phyloP scores from a whole-genome alignment of 129 eudicot genomes.

The Helichrysum umbraculigerum region DNA sequence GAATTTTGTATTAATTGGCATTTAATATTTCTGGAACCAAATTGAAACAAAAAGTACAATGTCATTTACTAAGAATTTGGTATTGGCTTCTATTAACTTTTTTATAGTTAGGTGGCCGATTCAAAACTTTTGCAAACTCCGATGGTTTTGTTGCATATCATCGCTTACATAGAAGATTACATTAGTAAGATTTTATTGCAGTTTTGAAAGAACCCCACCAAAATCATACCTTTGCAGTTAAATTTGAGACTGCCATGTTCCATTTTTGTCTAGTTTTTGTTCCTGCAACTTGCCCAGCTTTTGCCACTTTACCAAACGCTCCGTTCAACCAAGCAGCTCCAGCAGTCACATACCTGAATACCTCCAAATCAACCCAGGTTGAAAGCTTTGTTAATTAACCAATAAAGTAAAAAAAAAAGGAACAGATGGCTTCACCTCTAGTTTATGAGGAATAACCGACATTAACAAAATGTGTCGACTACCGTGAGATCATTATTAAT shows the following conservation, averaged over 20 bases:
- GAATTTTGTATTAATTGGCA: neutral
- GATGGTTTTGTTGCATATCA: neutral
- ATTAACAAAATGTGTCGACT: neutral
- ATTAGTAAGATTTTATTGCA: neutral
- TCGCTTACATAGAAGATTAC: neutral
- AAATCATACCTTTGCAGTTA: conserved; percentile 71
- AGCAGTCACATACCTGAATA: conserved; percentile 84
- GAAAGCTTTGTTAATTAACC: neutral
- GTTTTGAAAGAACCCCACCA: neutral
- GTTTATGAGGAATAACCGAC: neutral
- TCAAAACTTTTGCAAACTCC: neutral
- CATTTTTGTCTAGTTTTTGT: conserved; percentile 83
- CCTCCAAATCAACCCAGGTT: neutral
- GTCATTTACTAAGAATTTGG: neutral
- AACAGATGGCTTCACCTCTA: neutral
- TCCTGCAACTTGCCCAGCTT: conserved; percentile 97
- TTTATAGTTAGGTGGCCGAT: neutral
- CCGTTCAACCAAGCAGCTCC: conserved; percentile 97
- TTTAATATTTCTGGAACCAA: neutral
- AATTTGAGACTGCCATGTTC: conserved; percentile 80
- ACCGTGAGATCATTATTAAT: neutral
- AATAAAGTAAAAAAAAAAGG: neutral
- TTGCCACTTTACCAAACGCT: conserved; percentile 90
- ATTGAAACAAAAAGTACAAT: neutral
- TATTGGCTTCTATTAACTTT: neutral